Evolutionary conservation across 177 flowering plant genomes (phyloP).

Genomic region (Vitis hybrid): DNA sequence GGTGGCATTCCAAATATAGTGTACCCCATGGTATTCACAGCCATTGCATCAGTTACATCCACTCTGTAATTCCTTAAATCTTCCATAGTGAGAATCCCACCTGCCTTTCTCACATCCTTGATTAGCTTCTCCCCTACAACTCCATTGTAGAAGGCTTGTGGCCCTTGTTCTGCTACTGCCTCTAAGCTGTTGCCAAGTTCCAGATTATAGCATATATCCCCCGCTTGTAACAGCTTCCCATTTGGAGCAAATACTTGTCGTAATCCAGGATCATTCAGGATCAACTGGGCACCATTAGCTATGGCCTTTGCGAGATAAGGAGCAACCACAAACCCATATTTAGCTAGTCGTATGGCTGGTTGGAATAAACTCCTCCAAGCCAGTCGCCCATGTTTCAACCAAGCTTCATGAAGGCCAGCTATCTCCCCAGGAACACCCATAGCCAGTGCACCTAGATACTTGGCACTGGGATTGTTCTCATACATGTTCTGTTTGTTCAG

Average conservation of each 20-base stretch:
- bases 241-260: constrained; percentile 57
- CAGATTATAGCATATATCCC: constrained; percentile 68
- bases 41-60: constrained; percentile 49
- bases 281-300: constrained; percentile 1
- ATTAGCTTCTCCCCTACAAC: constrained; percentile 60
- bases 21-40: constrained; percentile 57
- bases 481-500: constrained; percentile 70
- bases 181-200: constrained; percentile 62
- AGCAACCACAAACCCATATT: constrained; percentile 58
- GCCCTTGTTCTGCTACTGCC: constrained; percentile 64
- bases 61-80: constrained; percentile 70
- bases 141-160: constrained; percentile 71
- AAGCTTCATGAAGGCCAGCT: constrained; percentile 85
- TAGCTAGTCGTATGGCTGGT: constrained; percentile 77
- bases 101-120: constrained; percentile 60
- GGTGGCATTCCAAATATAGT: constrained; percentile 80
- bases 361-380: constrained; percentile 66
- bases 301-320: constrained; percentile 47
- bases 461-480: constrained; percentile 37
- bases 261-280: constrained; percentile 66
- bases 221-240: constrained; percentile 55
- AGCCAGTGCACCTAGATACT: constrained; percentile 63
- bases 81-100: constrained; percentile 85
- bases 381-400: constrained; percentile 68
- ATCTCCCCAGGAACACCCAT: constrained; percentile 94